phyloP scores from a whole-genome alignment of 257 asterid genomes.

The Henckelia pumila region DNA sequence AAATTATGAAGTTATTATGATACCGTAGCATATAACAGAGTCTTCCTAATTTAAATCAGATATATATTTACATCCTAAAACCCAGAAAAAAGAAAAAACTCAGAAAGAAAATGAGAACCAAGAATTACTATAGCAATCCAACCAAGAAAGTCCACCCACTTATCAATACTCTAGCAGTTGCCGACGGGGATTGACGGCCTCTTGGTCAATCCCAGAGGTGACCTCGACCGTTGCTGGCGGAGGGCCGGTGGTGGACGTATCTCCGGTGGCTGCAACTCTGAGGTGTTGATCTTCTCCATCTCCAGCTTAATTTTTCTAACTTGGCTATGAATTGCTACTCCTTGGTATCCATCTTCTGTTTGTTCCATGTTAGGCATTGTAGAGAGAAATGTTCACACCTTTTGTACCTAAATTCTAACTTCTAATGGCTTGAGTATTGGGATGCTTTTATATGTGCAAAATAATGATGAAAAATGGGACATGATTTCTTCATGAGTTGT shows the following conservation, averaged over 20 bases:
- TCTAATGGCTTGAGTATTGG: no score
- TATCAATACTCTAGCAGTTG: constrained; percentile 19
- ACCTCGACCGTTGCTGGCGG: constrained; percentile 52
- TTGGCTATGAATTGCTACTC: constrained; percentile 67
- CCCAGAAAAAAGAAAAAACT: no score
- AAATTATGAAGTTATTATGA: no score
- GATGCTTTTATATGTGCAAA: constrained; percentile 30
- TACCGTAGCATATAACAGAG: no score
- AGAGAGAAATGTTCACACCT: constrained; percentile 11
- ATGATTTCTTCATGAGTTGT: constrained; percentile 32
- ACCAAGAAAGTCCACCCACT: no score
- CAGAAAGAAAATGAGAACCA: no score
- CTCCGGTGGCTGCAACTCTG: constrained; percentile 50
- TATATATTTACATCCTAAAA: no score
- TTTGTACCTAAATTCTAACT: constrained; percentile 18
- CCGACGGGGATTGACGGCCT: constrained; percentile 54
- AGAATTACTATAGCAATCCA: no score
- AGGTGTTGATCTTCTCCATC: constrained; percentile 56
- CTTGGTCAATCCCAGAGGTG: constrained; percentile 63
- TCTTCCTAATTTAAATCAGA: no score
- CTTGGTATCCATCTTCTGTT: constrained; percentile 32
- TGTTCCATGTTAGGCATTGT: constrained; percentile 32
- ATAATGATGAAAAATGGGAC: constrained; percentile 16
- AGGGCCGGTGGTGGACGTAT: constrained; percentile 26
- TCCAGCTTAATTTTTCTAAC: constrained; percentile 64